phyloP scores from a whole-genome alignment of 345 rosid genomes.

The Brassica juncea region DNA sequence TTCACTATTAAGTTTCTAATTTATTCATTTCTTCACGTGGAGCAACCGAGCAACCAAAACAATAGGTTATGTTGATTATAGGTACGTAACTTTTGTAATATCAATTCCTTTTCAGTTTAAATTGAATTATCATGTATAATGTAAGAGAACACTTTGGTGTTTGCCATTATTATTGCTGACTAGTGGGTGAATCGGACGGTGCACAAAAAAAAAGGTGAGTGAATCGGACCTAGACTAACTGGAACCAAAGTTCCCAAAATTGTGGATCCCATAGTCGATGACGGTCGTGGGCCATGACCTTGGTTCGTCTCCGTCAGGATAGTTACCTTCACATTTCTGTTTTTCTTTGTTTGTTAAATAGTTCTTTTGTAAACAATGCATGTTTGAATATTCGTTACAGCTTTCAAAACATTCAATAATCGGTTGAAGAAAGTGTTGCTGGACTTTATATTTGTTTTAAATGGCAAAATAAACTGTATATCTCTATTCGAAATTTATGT shows the following conservation, averaged over 20 bases:
- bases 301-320: slow-evolving; percentile 2
- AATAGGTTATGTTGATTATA: background rate
- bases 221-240: slow-evolving; percentile 14
- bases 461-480: background rate
- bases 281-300: slow-evolving; percentile 27
- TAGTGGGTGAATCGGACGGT: background rate
- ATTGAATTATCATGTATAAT: background rate
- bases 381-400: background rate
- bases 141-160: slow-evolving; percentile 15
- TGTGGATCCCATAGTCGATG: slow-evolving; percentile 28
- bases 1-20: background rate
- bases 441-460: slow-evolving; percentile 3
- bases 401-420: background rate
- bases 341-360: background rate
- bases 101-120: background rate
- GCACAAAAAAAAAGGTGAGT: too few relatives aligned
- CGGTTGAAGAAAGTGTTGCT: background rate
- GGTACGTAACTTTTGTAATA: background rate
- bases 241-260: slow-evolving; percentile 17
- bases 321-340: slow-evolving; percentile 30
- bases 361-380: background rate
- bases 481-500: background rate
- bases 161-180: slow-evolving; percentile 2
- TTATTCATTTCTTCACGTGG: background rate
- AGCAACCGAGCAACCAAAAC: background rate